Evolutionary conservation across 192 early-diverging fungal genomes (phyloP).

Genomic region (Umbelopsis vinacea): DNA sequence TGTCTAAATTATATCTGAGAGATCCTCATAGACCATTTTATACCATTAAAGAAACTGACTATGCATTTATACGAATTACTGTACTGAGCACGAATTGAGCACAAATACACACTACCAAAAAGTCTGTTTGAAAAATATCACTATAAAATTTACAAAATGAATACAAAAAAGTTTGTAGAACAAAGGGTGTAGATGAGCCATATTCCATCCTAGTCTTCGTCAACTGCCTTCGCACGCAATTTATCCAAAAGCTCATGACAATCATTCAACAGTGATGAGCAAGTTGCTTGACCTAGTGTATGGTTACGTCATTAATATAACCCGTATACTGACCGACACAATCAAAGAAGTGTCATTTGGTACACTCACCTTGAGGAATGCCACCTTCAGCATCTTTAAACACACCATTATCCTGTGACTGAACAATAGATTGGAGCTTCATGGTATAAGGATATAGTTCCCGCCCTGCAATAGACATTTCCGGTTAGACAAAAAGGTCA

Average conservation of each 20-base stretch:
- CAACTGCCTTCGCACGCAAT: conserved; percentile 60
- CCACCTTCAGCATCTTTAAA: conserved; percentile 13
- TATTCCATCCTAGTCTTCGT: conserved; percentile 23
- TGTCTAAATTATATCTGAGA: too few species aligned
- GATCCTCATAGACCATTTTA: too few species aligned
- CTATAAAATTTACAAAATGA: too few species aligned
- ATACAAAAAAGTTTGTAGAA: too few species aligned
- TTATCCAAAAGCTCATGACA: conserved; percentile 86
- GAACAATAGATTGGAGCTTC: conserved; percentile 2
- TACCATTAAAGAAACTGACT: too few species aligned
- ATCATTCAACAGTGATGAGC: conserved; percentile 81
- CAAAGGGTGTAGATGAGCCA: too few species aligned
- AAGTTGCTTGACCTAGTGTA: conserved; percentile 70
- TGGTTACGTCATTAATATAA: background rate
- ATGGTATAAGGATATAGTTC: conserved; percentile 77
- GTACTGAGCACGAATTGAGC: too few species aligned
- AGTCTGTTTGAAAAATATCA: too few species aligned
- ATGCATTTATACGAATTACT: too few species aligned
- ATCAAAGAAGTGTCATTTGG: background rate
- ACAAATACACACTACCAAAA: too few species aligned
- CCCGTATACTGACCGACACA: background rate
- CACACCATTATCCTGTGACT: conserved; percentile 13
- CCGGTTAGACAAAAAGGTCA: background rate
- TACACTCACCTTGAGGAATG: conserved; percentile 11
- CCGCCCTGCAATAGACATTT: conserved; percentile 42